Conservation (phyloP, 2,329 filamentous ascomycete genomes). For the Apiospora malaysiana region DNA sequence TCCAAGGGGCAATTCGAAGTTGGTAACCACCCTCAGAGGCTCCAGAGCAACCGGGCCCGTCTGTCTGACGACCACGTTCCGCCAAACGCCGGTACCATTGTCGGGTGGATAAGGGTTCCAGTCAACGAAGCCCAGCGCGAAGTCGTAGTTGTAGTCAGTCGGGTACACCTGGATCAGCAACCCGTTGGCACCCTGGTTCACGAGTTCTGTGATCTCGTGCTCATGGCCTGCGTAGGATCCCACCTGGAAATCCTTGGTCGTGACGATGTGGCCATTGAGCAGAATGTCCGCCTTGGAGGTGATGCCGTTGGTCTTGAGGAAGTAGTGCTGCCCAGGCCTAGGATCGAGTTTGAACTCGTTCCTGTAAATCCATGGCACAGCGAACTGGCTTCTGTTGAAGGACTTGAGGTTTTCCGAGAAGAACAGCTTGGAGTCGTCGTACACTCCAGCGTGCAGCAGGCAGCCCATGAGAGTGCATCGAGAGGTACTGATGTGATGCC, state of each 20-base stretch:
- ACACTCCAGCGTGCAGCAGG: conserved; percentile 57
- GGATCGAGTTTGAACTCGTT: conserved; percentile 53
- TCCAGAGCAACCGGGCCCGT: conserved; percentile 57
- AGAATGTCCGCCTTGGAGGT: conserved; percentile 65
- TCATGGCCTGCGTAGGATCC: conserved; percentile 62
- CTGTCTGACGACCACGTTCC: conserved; percentile 60
- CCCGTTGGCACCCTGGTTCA: conserved; percentile 49
- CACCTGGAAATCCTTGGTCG: conserved; percentile 52
- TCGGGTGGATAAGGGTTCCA: conserved; percentile 68
- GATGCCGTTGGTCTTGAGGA: conserved; percentile 64
- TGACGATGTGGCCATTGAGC: conserved; percentile 61
- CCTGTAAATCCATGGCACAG: conserved; percentile 64
- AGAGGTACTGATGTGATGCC: conserved; percentile 54
- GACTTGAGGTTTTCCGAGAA: conserved; percentile 54
- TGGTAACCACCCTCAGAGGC: conserved; percentile 50
- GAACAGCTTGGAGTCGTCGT: conserved; percentile 60
- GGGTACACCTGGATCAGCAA: conserved; percentile 61
- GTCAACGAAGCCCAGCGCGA: conserved; percentile 65
- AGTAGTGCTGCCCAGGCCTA: conserved; percentile 48
- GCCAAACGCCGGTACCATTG: conserved; percentile 69
- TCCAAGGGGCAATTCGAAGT: conserved; percentile 42
- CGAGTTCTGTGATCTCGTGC: conserved; percentile 59
- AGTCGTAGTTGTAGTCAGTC: conserved; percentile 63
- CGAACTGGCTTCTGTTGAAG: conserved; percentile 54
- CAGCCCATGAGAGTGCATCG: conserved; percentile 63